These are phyloP conservation scores for Moricandia arvensis DNA, from an alignment of 345 rosid genomes.

Conservation along the genomic window DNA sequence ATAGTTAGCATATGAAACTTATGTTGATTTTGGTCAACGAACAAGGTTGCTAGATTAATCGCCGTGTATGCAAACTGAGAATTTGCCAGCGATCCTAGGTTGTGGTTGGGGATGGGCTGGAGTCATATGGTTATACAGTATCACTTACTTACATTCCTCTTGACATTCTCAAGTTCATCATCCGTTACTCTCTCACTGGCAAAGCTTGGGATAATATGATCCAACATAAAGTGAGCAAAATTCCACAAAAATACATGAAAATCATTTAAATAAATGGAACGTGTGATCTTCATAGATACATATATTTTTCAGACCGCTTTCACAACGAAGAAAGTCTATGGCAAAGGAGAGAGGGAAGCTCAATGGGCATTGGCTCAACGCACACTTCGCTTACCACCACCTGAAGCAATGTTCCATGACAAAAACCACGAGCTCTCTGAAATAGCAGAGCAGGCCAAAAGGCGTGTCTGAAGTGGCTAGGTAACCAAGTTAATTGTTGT, in stretches of 20 bases:
- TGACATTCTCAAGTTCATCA: background rate
- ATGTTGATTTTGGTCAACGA: background rate
- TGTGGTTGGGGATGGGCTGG: background rate
- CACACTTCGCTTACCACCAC: background rate
- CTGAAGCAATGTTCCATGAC: background rate
- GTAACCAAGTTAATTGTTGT: slow-evolving; percentile 29
- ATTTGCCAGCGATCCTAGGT: background rate
- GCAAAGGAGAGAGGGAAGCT: background rate
- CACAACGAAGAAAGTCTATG: background rate
- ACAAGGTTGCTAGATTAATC: slow-evolving; percentile 32
- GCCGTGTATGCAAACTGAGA: background rate
- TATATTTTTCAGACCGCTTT: background rate
- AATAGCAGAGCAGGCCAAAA: background rate
- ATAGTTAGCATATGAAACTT: background rate
- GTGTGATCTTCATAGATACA: background rate
- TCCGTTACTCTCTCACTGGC: background rate
- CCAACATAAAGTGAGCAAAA: slow-evolving; percentile 44
- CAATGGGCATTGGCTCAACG: background rate
- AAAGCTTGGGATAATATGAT: background rate
- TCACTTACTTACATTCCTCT: background rate
- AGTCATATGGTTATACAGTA: background rate
- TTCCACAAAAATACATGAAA: background rate
- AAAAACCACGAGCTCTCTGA: background rate
- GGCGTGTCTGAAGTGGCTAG: slow-evolving; percentile 57
- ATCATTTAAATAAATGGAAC: background rate